A percentile compares a stretch with the other conserved stretches of the same genome.
These are phyloP conservation scores for Venturia nashicola DNA, from an alignment of 2,329 filamentous ascomycete species.

Conservation along the genomic window DNA sequence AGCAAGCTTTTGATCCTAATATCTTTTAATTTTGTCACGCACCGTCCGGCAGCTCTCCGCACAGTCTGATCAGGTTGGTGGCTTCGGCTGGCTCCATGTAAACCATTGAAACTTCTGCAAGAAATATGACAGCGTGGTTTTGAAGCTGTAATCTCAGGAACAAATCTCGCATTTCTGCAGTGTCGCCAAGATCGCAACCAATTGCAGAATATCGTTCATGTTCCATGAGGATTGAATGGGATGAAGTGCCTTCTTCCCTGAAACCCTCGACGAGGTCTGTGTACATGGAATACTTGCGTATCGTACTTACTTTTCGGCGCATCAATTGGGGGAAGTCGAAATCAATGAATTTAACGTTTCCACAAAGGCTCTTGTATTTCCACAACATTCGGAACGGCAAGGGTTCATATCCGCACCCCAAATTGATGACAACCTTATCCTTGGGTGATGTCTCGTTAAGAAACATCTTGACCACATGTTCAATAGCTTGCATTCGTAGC, in stretches of 20 bases:
- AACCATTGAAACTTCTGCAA: constrained; percentile 82
- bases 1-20: background rate
- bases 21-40: constrained; percentile 17
- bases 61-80: constrained; percentile 50
- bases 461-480: constrained; percentile 6
- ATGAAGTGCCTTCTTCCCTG: background rate
- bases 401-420: constrained; percentile 85
- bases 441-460: constrained; percentile 31
- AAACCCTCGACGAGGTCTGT: constrained; percentile 6
- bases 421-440: constrained; percentile 64
- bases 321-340: constrained; percentile 79
- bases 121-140: constrained; percentile 57
- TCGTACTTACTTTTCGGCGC: constrained; percentile 55
- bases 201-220: constrained; percentile 66
- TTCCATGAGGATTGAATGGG: constrained; percentile 16
- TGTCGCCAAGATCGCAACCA: constrained; percentile 67
- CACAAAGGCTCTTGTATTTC: constrained; percentile 47
- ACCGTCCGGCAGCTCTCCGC: constrained; percentile 50
- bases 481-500: constrained; percentile 68
- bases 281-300: constrained; percentile 51
- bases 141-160: constrained; percentile 44
- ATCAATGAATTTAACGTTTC: constrained; percentile 60
- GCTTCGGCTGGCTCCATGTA: constrained; percentile 71
- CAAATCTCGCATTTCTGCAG: constrained; percentile 47
- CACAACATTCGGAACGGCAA: constrained; percentile 69